Conservation (phyloP, 345 rosid species). For the Brassica incana region DNA sequence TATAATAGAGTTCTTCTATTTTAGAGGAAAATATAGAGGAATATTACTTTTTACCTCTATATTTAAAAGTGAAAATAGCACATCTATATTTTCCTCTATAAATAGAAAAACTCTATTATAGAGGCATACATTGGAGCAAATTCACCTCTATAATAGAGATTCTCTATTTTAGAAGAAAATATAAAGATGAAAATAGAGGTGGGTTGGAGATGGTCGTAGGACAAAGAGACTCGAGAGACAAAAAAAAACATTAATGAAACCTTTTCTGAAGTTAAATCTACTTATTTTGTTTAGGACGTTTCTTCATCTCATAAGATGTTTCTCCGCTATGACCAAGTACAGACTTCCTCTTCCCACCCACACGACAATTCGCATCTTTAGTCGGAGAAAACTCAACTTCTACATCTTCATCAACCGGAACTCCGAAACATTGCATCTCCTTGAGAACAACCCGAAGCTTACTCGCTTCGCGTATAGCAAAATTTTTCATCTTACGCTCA, state of each 20-base stretch:
- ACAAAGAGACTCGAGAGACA: neutral
- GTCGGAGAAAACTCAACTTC: neutral
- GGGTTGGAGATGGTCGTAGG: neutral
- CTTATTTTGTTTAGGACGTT: neutral
- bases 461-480: neutral
- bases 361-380: neutral
- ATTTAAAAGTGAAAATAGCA: too few species aligned
- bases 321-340: constrained; percentile 2
- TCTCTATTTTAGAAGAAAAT: too few species aligned
- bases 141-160: too few species aligned
- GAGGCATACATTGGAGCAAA: too few species aligned
- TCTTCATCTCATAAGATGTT: neutral
- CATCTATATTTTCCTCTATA: too few species aligned
- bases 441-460: constrained; percentile 4
- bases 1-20: too few species aligned
- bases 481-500: neutral
- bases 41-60: too few species aligned
- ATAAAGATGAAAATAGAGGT: too few species aligned
- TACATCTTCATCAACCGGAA: neutral
- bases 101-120: too few species aligned
- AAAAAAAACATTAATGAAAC: neutral
- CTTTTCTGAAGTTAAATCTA: neutral
- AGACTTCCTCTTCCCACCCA: constrained; percentile 5
- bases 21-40: too few species aligned
- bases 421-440: constrained; percentile 8